Conservation (phyloP, 2,329 filamentous ascomycete genomes). For the Daldinia sp. region DNA sequence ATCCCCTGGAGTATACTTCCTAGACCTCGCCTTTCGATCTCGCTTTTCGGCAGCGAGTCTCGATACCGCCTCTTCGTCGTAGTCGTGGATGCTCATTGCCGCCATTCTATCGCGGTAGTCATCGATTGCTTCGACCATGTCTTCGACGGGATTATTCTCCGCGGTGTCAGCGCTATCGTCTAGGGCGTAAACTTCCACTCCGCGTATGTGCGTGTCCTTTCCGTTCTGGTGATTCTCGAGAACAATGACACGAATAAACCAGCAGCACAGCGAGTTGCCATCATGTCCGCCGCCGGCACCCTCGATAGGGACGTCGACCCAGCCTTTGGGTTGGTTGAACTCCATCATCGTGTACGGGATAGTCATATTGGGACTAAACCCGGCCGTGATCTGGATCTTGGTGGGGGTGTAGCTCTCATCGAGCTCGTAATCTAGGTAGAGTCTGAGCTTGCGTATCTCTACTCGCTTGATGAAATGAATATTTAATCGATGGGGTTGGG, state of each 20-base stretch:
- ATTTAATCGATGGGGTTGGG: constrained; percentile 84
- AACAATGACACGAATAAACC: constrained; percentile 89
- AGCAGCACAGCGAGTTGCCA: constrained; percentile 83
- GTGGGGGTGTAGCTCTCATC: constrained; percentile 98
- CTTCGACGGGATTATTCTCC: constrained; percentile 54
- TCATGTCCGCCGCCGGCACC: constrained; percentile 69
- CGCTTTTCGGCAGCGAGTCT: constrained; percentile 51
- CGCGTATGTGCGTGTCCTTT: constrained; percentile 97
- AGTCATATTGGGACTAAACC: constrained; percentile 91
- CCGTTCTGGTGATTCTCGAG: constrained; percentile 99
- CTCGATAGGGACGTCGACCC: constrained; percentile 82
- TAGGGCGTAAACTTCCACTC: constrained; percentile 84
- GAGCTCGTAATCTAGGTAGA: constrained; percentile 89
- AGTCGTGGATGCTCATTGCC: constrained; percentile 48
- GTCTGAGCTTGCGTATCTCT: constrained; percentile 80
- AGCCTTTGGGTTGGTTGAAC: constrained; percentile 83
- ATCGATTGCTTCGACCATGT: constrained; percentile 52
- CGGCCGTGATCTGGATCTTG: constrained; percentile 87
- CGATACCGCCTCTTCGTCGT: constrained; percentile 51
- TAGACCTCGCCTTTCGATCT: constrained; percentile 47
- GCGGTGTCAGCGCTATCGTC: constrained; percentile 60
- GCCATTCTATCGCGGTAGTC: constrained; percentile 48
- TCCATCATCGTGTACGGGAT: constrained; percentile 87
- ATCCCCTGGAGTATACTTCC: constrained; percentile 50
- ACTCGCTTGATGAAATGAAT: constrained; percentile 89